phyloP scores from a whole-genome alignment of 1,284 basidiomycete genomes.

The Binderoboletus segoi region DNA sequence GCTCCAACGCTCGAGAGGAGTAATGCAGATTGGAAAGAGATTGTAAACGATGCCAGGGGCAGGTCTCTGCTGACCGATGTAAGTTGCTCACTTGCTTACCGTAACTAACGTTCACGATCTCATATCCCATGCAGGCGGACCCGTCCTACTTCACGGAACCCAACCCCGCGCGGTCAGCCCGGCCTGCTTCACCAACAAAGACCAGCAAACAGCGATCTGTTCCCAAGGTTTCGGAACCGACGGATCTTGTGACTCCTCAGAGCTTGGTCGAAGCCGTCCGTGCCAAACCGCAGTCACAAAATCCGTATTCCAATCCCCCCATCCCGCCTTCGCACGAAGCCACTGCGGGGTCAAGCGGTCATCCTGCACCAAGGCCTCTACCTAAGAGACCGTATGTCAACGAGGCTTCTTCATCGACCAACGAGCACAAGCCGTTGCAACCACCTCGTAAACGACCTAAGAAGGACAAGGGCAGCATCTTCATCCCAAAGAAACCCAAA shows the following conservation, averaged over 20 bases:
- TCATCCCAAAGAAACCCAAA: constrained; percentile 49
- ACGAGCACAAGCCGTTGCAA: constrained; percentile 14
- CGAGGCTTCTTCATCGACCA: constrained; percentile 18
- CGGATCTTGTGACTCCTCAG: constrained; percentile 37
- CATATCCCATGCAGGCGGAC: constrained; percentile 37
- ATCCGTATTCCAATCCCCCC: neutral
- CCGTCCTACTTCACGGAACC: constrained; percentile 41
- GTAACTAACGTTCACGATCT: neutral
- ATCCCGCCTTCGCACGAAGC: constrained; percentile 1
- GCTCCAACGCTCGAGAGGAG: constrained; percentile 85
- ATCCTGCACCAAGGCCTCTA: neutral
- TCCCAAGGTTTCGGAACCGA: constrained; percentile 21
- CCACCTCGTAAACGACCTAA: constrained; percentile 42
- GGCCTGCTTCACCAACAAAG: constrained; percentile 25
- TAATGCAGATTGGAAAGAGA: constrained; percentile 77
- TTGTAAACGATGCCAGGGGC: constrained; percentile 75
- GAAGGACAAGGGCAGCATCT: constrained; percentile 47
- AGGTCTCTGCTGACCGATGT: constrained; percentile 59
- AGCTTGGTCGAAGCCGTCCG: constrained; percentile 33
- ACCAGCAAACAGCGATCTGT: constrained; percentile 21
- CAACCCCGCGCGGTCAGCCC: constrained; percentile 3
- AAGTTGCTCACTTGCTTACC: constrained; percentile 27
- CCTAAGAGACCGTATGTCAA: constrained; percentile 29
- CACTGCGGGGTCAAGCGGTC: neutral
- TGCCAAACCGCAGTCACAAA: constrained; percentile 27